Conservation (phyloP, 2,329 filamentous ascomycete genomes). For the Ophiostoma triangulosporum region DNA sequence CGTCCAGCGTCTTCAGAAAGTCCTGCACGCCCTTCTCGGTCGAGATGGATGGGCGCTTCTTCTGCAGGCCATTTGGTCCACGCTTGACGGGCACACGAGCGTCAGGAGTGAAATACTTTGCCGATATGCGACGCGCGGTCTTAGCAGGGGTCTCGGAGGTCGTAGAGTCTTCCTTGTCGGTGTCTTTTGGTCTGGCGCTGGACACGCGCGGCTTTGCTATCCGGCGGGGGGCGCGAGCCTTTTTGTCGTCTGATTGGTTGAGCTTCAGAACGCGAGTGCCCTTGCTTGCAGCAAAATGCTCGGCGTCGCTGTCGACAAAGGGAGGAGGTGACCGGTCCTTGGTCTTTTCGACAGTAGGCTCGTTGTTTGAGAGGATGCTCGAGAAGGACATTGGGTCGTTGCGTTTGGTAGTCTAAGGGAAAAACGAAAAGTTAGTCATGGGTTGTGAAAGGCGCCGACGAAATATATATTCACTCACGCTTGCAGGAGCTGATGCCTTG, state of each 20-base stretch:
- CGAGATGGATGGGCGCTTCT: slow-evolving; percentile 26
- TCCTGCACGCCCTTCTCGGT: slow-evolving; percentile 52
- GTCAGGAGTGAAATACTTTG: slow-evolving; percentile 27
- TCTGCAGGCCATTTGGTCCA: slow-evolving; percentile 44
- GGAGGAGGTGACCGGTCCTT: slow-evolving; percentile 27
- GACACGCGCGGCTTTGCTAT: slow-evolving; percentile 12
- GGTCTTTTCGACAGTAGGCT: slow-evolving; percentile 44
- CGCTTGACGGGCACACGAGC: slow-evolving; percentile 41
- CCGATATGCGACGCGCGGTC: slow-evolving; percentile 34
- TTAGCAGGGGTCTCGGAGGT: slow-evolving; percentile 24
- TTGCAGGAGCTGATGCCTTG: slow-evolving; percentile 26
- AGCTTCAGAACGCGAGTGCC: slow-evolving; percentile 13
- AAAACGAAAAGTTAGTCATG: neutral
- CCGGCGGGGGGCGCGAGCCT: slow-evolving; percentile 8
- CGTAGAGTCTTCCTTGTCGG: slow-evolving; percentile 33
- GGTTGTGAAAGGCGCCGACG: no score
- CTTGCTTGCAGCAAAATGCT: slow-evolving; percentile 3
- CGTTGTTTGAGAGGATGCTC: slow-evolving; percentile 75
- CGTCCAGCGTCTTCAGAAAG: slow-evolving; percentile 38
- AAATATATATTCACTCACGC: slow-evolving; percentile 18
- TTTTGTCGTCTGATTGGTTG: slow-evolving; percentile 16
- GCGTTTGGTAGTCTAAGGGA: slow-evolving; percentile 51
- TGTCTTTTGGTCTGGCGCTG: slow-evolving; percentile 29
- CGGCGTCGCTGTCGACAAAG: slow-evolving; percentile 9
- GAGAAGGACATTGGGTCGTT: slow-evolving; percentile 91